Evolutionary conservation across 169 alveolate genomes (phyloP), one percentile per base, ranked within the genome.

Genomic region (Cryptosporidium xiaoi): DNA sequence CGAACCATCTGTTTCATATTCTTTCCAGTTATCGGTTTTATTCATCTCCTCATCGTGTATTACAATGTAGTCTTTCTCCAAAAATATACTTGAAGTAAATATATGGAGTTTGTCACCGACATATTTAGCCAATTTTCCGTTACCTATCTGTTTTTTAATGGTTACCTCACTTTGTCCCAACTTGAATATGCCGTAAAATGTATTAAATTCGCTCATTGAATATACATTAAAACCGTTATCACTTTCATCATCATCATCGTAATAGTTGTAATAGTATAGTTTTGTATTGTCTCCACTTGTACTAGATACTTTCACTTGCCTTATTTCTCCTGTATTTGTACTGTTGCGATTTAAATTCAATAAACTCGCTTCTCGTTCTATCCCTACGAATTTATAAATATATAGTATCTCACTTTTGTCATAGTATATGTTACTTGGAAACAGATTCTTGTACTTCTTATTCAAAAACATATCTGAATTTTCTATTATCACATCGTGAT

Each of bases 181-280:
- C 3, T 64, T 51, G 16, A 69, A 51, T 33, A n/a, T 51, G 36
- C 83, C 67, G 31, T 29, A 29, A 51, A 69, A 69, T 16, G 67
- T 69, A 34, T 56, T 69, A 53, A 18, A 69, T 2, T 69, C 83
- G 27, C 48, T 53, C 15, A 69, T 1, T n/a, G 83, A 69, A 36
- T 69, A 69, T 24, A 67, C 16, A 16, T 18, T 65, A 40, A 40
- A 40, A 40, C 10, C 10, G 10, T 1, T 8, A 8, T 40, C 48
- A 40, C 48, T 8, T 40, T 40, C 48, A 40, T 24, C 48, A 40
- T 24, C 48, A 40, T 8, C 13, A 3, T 40, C 10, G 4, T 40
- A 8, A 13, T 53, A 53, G 4, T 5, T 53, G 20, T 53, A 20
- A 53, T 53, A 20, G 1, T 53, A 5, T 5, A 53, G 1, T 5